A percentile compares a stretch with the other conserved stretches of the same genome.
These are phyloP conservation scores for Plenodomus lindquistii DNA, from an alignment of 2,329 filamentous ascomycete genomes.

Conservation along the genomic window DNA sequence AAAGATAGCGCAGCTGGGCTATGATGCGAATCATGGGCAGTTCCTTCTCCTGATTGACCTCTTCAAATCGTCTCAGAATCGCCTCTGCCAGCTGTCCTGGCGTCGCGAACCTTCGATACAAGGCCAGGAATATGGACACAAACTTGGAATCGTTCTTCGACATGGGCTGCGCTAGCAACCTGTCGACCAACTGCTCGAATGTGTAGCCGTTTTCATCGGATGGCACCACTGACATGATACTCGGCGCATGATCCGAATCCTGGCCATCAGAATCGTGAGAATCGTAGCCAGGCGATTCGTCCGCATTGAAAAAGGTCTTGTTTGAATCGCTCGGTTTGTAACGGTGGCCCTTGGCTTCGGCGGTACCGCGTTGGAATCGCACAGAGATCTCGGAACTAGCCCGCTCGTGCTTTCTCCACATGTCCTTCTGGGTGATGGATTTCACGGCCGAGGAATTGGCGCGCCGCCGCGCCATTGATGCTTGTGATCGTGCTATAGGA, in stretches of 20 bases:
- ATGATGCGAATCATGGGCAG: slow-evolving; percentile 77
- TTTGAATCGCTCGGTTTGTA: slow-evolving; percentile 50
- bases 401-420: slow-evolving; percentile 49
- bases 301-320: slow-evolving; percentile 66
- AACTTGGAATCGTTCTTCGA: slow-evolving; percentile 91
- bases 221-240: slow-evolving; percentile 40
- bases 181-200: slow-evolving; percentile 69
- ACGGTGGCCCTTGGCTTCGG: slow-evolving; percentile 38
- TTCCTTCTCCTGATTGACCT: slow-evolving; percentile 66
- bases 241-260: slow-evolving; percentile 62
- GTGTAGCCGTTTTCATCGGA: slow-evolving; percentile 64
- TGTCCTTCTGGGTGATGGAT: slow-evolving; percentile 45
- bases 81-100: slow-evolving; percentile 77
- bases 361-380: slow-evolving; percentile 33
- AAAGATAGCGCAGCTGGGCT: slow-evolving; percentile 80
- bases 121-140: slow-evolving; percentile 81
- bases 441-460: slow-evolving; percentile 52
- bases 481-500: slow-evolving; percentile 34
- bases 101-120: slow-evolving; percentile 91
- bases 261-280: slow-evolving; percentile 69
- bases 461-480: slow-evolving; percentile 46
- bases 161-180: slow-evolving; percentile 79
- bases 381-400: slow-evolving; percentile 53
- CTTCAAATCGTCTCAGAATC: slow-evolving; percentile 76
- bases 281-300: slow-evolving; percentile 71